Conservation (phyloP, 2,329 filamentous ascomycete species). For the Aspergillus cejpii region DNA sequence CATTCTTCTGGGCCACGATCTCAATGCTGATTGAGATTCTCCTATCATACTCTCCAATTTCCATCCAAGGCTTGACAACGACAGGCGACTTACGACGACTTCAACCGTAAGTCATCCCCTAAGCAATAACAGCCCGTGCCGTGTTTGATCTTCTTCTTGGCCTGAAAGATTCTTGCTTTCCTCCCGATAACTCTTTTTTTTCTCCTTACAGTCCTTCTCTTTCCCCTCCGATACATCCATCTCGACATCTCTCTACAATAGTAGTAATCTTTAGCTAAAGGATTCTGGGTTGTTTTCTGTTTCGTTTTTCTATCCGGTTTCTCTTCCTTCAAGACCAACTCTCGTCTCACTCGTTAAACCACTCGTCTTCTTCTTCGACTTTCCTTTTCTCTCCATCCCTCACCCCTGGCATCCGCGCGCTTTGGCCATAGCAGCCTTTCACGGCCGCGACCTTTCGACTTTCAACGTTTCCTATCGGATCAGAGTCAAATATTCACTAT, state of each 20-base stretch:
- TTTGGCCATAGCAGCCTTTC: conserved; percentile 39
- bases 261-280: too few relatives aligned
- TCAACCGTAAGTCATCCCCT: neutral
- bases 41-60: neutral
- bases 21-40: conserved; percentile 6
- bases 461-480: conserved; percentile 42
- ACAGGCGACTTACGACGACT: neutral
- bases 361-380: conserved; percentile 11
- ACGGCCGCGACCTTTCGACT: conserved; percentile 44
- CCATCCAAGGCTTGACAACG: too few relatives aligned
- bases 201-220: neutral
- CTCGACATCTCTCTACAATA: conserved; percentile 5
- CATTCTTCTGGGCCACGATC: conserved; percentile 11
- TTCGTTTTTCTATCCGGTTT: conserved; percentile 4
- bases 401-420: conserved; percentile 40
- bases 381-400: conserved; percentile 14
- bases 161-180: neutral
- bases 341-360: conserved; percentile 22
- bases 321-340: conserved; percentile 18
- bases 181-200: neutral
- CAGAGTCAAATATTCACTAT: conserved; percentile 44
- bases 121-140: neutral
- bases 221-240: conserved; percentile 2
- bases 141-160: neutral
- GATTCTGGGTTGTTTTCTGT: neutral